Percentiles rank a stretch among this genome's conserved stretches.
Evolutionary conservation across 169 alveolate genomes (phyloP).

Genomic region (Eimeria acervulina): DNA sequence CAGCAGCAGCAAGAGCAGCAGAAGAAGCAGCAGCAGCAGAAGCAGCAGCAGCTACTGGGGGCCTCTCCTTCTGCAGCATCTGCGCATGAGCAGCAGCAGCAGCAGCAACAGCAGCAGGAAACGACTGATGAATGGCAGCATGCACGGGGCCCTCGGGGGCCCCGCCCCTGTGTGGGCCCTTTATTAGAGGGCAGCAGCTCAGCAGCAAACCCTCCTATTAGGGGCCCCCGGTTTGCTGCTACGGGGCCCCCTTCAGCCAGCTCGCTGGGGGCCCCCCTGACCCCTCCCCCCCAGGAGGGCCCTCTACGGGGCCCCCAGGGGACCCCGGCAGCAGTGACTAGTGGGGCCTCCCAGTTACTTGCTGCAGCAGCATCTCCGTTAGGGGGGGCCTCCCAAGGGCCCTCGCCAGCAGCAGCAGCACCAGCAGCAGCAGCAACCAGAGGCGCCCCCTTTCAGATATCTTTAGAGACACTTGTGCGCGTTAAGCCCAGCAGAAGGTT

Average conservation of each 20-base stretch:
- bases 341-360: not conserved
- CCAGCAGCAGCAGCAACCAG: not conserved
- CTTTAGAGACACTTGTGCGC: conserved; percentile 7
- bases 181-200: not conserved
- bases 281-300: not conserved
- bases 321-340: too few species aligned
- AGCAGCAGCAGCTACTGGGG: conserved; percentile 1
- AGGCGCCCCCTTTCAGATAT: not conserved
- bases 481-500: not conserved
- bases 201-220: not conserved
- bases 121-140: conserved; percentile 17
- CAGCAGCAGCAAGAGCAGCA: conserved; percentile 4
- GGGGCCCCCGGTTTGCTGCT: not conserved
- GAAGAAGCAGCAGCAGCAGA: conserved; percentile 25
- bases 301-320: not conserved
- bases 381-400: not conserved
- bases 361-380: not conserved
- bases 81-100: conserved; percentile 9
- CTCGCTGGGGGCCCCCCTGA: not conserved
- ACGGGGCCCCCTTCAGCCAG: not conserved
- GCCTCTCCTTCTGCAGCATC: not conserved
- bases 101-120: not conserved
- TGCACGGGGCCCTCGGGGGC: conserved; percentile 22
- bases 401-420: not conserved
- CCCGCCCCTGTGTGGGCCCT: not conserved